phyloP scores from a whole-genome alignment of 73 alveolate species.

The Symbiodinium pilosum region DNA sequence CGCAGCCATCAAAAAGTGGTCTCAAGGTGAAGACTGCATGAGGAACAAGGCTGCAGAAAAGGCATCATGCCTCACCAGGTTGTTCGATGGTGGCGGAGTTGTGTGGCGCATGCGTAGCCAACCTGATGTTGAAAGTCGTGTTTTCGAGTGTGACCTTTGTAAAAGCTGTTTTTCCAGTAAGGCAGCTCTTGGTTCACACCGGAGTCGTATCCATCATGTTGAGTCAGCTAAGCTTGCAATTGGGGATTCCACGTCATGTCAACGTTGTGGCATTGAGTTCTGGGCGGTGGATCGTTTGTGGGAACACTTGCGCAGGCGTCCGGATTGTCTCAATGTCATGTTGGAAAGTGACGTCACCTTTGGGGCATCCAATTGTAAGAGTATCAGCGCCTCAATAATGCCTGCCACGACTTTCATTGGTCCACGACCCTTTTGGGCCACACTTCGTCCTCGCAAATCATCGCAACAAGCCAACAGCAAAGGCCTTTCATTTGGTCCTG shows the following conservation, averaged over 20 bases:
- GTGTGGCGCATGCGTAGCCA: background rate
- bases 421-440: too few relatives aligned
- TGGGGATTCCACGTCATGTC: background rate
- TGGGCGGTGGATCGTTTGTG: background rate
- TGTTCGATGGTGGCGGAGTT: background rate
- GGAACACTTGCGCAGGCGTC: background rate
- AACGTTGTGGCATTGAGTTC: background rate
- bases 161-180: too few relatives aligned
- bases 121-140: background rate
- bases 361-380: too few relatives aligned
- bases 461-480: too few relatives aligned
- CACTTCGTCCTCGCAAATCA: too few relatives aligned
- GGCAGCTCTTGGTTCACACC: background rate
- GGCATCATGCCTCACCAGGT: background rate
- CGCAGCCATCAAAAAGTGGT: background rate
- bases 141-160: background rate
- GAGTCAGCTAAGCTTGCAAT: background rate
- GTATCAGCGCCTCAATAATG: too few relatives aligned
- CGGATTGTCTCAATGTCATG: too few relatives aligned
- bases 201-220: background rate
- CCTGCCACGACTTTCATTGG: too few relatives aligned
- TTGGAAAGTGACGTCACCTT: too few relatives aligned
- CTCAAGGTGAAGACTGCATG: background rate
- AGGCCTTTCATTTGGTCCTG: too few relatives aligned
- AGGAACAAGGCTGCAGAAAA: background rate